A percentile compares a stretch with the other conserved stretches of the same genome.
phyloP scores from a whole-genome alignment of 2,329 filamentous ascomycete genomes.

The Xylariaceae sp. region DNA sequence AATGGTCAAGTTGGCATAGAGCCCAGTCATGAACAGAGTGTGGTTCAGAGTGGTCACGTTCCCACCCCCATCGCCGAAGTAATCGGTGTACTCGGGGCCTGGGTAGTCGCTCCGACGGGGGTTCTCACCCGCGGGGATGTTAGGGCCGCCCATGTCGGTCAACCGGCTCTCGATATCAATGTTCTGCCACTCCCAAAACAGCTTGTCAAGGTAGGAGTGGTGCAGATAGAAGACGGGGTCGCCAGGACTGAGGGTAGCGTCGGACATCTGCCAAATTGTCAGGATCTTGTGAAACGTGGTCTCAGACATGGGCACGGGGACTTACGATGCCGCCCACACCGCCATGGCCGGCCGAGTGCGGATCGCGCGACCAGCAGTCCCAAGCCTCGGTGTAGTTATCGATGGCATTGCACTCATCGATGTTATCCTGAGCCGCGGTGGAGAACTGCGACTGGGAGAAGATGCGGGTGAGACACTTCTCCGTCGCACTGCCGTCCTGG shows the following conservation, averaged over 20 bases:
- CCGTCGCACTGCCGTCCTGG: not conserved
- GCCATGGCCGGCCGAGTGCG: slow-evolving; percentile 5
- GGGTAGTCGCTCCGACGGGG: slow-evolving; percentile 1
- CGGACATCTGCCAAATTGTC: slow-evolving; percentile 6
- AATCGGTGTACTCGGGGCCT: slow-evolving; percentile 8
- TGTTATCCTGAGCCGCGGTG: slow-evolving; percentile 3
- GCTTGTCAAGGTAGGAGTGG: slow-evolving; percentile 21
- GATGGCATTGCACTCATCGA: slow-evolving; percentile 5
- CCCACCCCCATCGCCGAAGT: slow-evolving; percentile 8
- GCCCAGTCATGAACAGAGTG: slow-evolving; percentile 3
- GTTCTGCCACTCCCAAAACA: slow-evolving; percentile 26
- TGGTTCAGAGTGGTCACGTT: slow-evolving; percentile 7
- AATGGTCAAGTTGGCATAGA: slow-evolving; percentile 5
- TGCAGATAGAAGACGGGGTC: slow-evolving; percentile 26
- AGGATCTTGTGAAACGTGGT: not conserved
- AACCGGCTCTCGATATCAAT: slow-evolving; percentile 13
- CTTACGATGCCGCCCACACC: slow-evolving; percentile 6
- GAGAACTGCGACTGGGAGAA: slow-evolving; percentile 2
- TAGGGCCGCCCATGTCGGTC: slow-evolving; percentile 16
- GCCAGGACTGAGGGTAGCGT: slow-evolving; percentile 22
- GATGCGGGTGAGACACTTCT: slow-evolving; percentile 4
- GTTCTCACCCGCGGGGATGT: slow-evolving; percentile 7
- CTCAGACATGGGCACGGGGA: not conserved
- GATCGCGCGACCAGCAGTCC: slow-evolving; percentile 4
- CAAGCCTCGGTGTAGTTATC: slow-evolving; percentile 4